Percentiles rank a stretch among this genome's conserved stretches.
phyloP scores from a whole-genome alignment of 257 asterid species.

The Buddleja alternifolia region DNA sequence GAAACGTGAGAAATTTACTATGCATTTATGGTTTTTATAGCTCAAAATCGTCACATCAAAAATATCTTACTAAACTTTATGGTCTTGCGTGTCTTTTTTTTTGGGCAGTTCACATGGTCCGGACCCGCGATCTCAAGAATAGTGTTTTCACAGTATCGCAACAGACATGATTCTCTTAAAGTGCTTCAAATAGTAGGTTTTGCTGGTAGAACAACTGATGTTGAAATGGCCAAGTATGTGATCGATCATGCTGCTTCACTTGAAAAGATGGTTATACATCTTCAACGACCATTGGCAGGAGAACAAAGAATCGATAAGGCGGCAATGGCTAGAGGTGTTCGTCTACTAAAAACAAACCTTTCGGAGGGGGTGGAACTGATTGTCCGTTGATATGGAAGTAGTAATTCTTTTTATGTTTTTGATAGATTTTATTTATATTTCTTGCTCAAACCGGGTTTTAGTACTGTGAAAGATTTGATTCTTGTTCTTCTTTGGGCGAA shows the following conservation, averaged over 20 bases:
- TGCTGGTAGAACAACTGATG: background rate
- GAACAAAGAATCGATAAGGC: background rate
- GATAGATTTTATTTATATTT: no score
- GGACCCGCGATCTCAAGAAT: background rate
- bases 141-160: background rate
- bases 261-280: background rate
- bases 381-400: background rate
- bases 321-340: background rate
- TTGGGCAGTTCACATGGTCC: background rate
- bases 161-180: background rate
- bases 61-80: background rate
- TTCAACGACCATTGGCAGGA: background rate
- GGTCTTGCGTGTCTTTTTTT: background rate
- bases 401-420: no score
- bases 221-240: background rate
- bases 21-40: no score
- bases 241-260: background rate
- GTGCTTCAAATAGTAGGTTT: conserved; percentile 6
- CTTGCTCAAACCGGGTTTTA: no score
- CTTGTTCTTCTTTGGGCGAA: no score
- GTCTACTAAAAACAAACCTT: background rate
- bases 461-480: no score
- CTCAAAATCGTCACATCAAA: no score
- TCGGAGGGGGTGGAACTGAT: background rate
- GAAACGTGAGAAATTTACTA: no score